A percentile compares a stretch with the other conserved stretches of the same genome.
Conservation (phyloP, 2,329 filamentous ascomycete species). For the Lecanosticta acicola region DNA sequence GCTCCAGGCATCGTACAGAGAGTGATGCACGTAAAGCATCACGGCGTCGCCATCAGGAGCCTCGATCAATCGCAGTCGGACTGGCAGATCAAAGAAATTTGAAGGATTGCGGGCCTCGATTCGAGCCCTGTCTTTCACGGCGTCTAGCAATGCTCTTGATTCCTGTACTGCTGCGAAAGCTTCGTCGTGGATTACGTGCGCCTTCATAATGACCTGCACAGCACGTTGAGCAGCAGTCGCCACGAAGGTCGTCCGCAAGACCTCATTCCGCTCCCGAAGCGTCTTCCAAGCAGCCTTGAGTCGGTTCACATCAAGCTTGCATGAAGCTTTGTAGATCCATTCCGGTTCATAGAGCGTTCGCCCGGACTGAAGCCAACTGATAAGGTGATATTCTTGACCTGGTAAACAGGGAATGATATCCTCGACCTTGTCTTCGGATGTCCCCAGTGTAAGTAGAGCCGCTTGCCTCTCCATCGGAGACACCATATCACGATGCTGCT, state of each 20-base stretch:
- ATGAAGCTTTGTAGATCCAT: constrained; percentile 10
- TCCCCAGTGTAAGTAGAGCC: constrained; percentile 3
- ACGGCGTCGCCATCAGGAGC: constrained; percentile 11
- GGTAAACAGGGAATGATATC: constrained; percentile 12
- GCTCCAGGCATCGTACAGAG: constrained; percentile 17
- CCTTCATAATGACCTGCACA: constrained; percentile 10
- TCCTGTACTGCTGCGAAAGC: constrained; percentile 2
- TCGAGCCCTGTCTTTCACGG: constrained; percentile 5
- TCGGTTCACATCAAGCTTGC: constrained; percentile 2
- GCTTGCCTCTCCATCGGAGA: not conserved
- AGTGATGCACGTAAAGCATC: constrained; percentile 14
- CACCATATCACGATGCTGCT: constrained; percentile 1
- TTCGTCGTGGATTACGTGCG: constrained; percentile 1
- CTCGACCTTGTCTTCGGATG: constrained; percentile 4
- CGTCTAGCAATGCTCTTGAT: constrained; percentile 2
- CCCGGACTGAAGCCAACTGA: constrained; percentile 12
- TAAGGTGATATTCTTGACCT: constrained; percentile 13
- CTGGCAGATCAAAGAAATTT: constrained; percentile 10
- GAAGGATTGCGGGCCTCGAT: constrained; percentile 8
- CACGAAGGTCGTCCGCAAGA: constrained; percentile 12
- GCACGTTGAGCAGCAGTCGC: not conserved
- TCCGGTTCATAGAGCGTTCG: constrained; percentile 12
- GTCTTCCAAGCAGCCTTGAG: constrained; percentile 8
- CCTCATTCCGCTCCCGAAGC: constrained; percentile 9
- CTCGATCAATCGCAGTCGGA: constrained; percentile 8